Evolutionary conservation across 495 filamentous ascomycete genomes (phyloP).

Genomic region (Beverwykella pulmonaria): DNA sequence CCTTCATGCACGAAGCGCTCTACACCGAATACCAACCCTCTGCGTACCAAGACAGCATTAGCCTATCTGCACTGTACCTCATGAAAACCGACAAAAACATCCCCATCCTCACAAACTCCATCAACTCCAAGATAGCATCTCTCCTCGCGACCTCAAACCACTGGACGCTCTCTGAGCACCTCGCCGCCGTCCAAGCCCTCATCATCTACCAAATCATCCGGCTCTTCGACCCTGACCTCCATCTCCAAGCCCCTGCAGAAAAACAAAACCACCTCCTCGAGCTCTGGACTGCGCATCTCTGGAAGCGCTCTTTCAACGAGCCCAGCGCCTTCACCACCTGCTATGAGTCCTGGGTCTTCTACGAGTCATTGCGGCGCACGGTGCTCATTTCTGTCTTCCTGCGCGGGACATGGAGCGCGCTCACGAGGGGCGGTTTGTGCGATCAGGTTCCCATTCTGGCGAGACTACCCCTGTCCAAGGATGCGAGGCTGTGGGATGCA

Average conservation of each 20-base stretch:
- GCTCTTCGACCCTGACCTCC: constrained; percentile 27
- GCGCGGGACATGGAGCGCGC: constrained; percentile 18
- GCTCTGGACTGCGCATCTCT: constrained; percentile 27
- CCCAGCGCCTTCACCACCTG: neutral
- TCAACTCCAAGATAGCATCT: constrained; percentile 16
- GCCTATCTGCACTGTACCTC: constrained; percentile 24
- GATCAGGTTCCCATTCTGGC: constrained; percentile 16
- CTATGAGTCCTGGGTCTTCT: constrained; percentile 22
- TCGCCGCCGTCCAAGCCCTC: constrained; percentile 34
- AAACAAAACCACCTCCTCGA: constrained; percentile 23
- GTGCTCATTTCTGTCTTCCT: constrained; percentile 28
- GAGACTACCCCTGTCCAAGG: constrained; percentile 9
- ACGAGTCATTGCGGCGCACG: constrained; percentile 33
- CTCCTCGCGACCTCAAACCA: neutral
- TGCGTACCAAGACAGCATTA: constrained; percentile 25
- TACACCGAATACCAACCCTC: constrained; percentile 7
- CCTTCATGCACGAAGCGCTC: constrained; percentile 24
- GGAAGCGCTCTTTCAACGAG: constrained; percentile 29
- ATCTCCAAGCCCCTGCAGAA: constrained; percentile 1
- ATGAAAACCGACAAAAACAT: constrained; percentile 18
- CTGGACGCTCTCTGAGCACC: constrained; percentile 23
- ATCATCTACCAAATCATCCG: constrained; percentile 36
- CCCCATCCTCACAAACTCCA: constrained; percentile 8
- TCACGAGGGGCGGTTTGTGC: constrained; percentile 19
- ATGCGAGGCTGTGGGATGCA: constrained; percentile 12